These are phyloP conservation scores for Cladosporium sp. DNA, from an alignment of 2,329 filamentous ascomycete species.

Conservation along the genomic window DNA sequence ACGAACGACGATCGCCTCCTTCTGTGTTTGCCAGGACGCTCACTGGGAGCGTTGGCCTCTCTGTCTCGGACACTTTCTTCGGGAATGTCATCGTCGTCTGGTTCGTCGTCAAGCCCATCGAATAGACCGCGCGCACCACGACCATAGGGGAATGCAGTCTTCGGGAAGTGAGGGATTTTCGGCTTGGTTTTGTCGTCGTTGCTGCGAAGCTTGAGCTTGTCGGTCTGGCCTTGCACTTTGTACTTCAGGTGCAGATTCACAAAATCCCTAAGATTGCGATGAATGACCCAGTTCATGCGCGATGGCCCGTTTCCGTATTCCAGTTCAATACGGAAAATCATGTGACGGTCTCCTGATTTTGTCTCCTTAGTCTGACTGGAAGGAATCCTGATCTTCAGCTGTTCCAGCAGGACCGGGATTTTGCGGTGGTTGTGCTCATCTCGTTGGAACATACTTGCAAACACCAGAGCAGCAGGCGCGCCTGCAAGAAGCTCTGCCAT, in stretches of 20 bases:
- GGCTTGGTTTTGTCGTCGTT: constrained; percentile 62
- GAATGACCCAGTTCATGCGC: constrained; percentile 93
- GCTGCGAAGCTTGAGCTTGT: constrained; percentile 68
- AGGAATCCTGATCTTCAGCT: constrained; percentile 81
- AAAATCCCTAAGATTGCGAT: constrained; percentile 83
- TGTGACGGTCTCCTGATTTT: constrained; percentile 61
- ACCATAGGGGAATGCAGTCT: constrained; percentile 84
- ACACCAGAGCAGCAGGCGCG: constrained; percentile 85
- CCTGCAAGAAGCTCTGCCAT: constrained; percentile 93
- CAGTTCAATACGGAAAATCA: constrained; percentile 84
- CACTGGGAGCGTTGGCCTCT: no score
- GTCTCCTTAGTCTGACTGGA: constrained; percentile 70
- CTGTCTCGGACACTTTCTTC: constrained; percentile 8
- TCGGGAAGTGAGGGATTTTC: constrained; percentile 86
- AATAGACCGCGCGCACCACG: constrained; percentile 59
- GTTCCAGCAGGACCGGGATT: constrained; percentile 91
- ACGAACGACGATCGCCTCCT: constrained; percentile 53
- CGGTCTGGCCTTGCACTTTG: constrained; percentile 78
- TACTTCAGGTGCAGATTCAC: constrained; percentile 91
- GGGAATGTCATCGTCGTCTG: constrained; percentile 51
- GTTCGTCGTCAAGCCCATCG: constrained; percentile 72
- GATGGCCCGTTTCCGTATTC: constrained; percentile 96
- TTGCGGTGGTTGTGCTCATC: constrained; percentile 94
- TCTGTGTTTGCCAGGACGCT: constrained; percentile 38
- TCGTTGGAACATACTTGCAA: constrained; percentile 96